Percentiles rank a stretch among this genome's conserved stretches.
These are phyloP conservation scores for Solanum chiquidenum DNA, from an alignment of 257 asterid species.

Conservation along the genomic window DNA sequence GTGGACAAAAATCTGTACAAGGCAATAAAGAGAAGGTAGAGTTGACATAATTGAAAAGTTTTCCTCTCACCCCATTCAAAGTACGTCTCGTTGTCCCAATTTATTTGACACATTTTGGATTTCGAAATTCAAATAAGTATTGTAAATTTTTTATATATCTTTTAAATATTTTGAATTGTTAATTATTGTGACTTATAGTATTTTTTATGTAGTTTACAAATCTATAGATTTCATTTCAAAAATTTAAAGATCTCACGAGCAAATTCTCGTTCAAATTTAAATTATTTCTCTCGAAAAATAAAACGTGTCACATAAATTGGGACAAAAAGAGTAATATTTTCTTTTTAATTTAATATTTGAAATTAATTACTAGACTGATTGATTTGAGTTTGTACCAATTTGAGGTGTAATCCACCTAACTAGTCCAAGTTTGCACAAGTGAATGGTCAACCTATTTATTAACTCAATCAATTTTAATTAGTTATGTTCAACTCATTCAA, in stretches of 20 bases:
- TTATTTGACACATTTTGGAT: too few species aligned
- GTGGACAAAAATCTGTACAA: not conserved
- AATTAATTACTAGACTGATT: not conserved
- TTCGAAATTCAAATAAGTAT: too few species aligned
- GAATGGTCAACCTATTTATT: not conserved
- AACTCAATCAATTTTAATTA: not conserved
- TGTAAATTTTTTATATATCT: too few species aligned
- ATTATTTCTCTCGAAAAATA: too few species aligned
- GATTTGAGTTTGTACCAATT: not conserved
- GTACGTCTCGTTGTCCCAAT: rapidly evolving
- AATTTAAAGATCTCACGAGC: too few species aligned
- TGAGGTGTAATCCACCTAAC: not conserved
- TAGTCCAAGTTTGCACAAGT: not conserved
- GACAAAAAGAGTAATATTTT: not conserved
- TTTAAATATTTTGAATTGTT: too few species aligned
- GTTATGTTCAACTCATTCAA: not conserved
- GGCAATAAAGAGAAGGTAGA: not conserved
- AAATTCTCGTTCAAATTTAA: too few species aligned
- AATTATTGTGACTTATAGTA: too few species aligned
- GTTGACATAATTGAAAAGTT: not conserved
- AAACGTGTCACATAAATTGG: too few species aligned
- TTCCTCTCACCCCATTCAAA: not conserved
- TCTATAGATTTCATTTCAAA: too few species aligned
- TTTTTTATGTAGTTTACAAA: too few species aligned
- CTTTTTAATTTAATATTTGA: not conserved